Evolutionary conservation across 345 rosid species (phyloP).

Genomic region (Citrus reticulata): DNA sequence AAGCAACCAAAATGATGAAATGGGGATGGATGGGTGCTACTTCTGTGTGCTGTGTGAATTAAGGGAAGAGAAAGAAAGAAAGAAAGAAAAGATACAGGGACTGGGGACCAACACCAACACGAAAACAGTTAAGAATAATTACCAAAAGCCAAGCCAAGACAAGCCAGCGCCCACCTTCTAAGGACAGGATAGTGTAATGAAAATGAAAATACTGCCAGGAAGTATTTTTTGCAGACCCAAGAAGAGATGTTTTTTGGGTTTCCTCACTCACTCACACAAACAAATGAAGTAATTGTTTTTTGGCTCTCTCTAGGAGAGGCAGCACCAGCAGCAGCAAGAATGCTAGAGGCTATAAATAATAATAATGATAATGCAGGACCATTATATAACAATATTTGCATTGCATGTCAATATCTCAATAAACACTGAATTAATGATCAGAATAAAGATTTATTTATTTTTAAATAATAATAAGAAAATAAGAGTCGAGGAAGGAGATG

Average conservation of each 20-base stretch:
- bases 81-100: slow-evolving; percentile 8
- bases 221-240: slow-evolving; percentile 28
- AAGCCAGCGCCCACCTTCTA: slow-evolving; percentile 15
- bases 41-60: too few relatives aligned
- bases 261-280: slow-evolving; percentile 31
- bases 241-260: slow-evolving; percentile 32
- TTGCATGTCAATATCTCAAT: neutral
- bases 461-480: too few relatives aligned
- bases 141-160: neutral
- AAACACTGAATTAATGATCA: neutral
- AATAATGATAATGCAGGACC: neutral
- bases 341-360: slow-evolving; percentile 1
- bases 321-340: neutral
- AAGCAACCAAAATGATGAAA: slow-evolving; percentile 26
- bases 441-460: neutral
- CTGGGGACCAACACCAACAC: neutral
- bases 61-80: too few relatives aligned
- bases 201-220: slow-evolving; percentile 9
- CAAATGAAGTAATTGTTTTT: slow-evolving; percentile 36
- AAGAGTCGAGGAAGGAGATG: neutral
- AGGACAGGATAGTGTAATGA: neutral
- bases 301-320: slow-evolving; percentile 44
- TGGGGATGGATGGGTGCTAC: neutral
- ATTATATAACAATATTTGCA: neutral
- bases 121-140: neutral